A percentile compares a stretch with the other conserved stretches of the same genome.
These are phyloP conservation scores for Meyerozyma carpophila DNA, from an alignment of 1,139 yeast species.

Conservation along the genomic window DNA sequence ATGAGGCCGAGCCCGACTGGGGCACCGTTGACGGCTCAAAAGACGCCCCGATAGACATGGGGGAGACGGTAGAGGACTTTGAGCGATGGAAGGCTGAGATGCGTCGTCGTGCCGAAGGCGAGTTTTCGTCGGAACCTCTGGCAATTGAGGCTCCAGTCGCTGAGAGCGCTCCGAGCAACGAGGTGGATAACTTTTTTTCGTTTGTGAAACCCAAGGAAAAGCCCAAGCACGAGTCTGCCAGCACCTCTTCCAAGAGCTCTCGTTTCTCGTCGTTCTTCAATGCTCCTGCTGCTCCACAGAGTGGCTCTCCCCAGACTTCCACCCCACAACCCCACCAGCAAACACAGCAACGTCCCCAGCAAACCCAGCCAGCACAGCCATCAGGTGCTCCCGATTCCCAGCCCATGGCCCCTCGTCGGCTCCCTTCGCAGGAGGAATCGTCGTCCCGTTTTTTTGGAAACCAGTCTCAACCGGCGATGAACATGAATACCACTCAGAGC, in stretches of 20 bases:
- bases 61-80: conserved; percentile 64
- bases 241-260: conserved; percentile 27
- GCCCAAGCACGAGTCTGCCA: not conserved
- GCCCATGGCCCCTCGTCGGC: not conserved
- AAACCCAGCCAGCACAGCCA: conserved; percentile 4
- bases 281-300: conserved; percentile 6
- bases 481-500: not conserved
- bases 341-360: too few relatives aligned
- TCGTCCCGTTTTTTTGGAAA: not conserved
- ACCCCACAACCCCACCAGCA: too few relatives aligned
- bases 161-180: conserved; percentile 28
- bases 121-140: conserved; percentile 1
- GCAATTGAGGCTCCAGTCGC: conserved; percentile 7
- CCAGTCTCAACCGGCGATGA: not conserved
- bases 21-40: conserved; percentile 31
- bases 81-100: conserved; percentile 64
- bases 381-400: conserved; percentile 1
- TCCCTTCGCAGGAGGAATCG: not conserved
- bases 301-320: too few relatives aligned
- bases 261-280: conserved; percentile 44
- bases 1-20: conserved; percentile 52
- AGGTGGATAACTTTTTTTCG: conserved; percentile 50
- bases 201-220: conserved; percentile 29
- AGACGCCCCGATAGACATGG: conserved; percentile 38
- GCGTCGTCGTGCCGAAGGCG: conserved; percentile 44